A percentile compares a stretch with the other conserved stretches of the same genome.
These are phyloP conservation scores for Oryza meridionalis DNA, from an alignment of 176 grass and related monocot genomes.

Conservation along the genomic window DNA sequence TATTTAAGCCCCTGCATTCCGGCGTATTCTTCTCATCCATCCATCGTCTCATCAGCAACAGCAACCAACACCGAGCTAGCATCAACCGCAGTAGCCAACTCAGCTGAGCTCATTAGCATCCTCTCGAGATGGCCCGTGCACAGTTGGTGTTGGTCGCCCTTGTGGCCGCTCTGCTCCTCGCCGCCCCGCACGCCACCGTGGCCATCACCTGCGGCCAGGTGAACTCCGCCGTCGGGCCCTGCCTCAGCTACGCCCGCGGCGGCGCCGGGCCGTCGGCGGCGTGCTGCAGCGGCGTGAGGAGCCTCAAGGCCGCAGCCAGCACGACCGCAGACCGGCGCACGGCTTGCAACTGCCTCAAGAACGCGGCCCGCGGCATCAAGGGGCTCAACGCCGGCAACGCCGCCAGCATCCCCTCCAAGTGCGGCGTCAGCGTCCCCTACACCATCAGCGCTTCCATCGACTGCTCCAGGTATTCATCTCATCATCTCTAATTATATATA, in stretches of 20 bases:
- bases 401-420: slow-evolving; percentile 46
- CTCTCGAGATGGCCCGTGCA: neutral
- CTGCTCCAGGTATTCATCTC: slow-evolving; percentile 37
- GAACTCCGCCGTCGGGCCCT: neutral
- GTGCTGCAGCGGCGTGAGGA: slow-evolving; percentile 52
- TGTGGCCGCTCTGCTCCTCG: slow-evolving; percentile 26
- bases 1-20: neutral
- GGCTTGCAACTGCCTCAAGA: slow-evolving; percentile 53
- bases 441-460: slow-evolving; percentile 42
- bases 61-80: too few species aligned
- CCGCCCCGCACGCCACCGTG: neutral
- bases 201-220: slow-evolving; percentile 45
- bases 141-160: neutral
- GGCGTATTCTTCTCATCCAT: neutral
- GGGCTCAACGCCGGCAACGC: slow-evolving; percentile 34
- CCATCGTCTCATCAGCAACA: neutral
- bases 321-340: slow-evolving; percentile 24
- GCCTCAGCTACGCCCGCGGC: slow-evolving; percentile 42
- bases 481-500: too few species aligned
- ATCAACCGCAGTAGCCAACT: too few species aligned
- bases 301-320: slow-evolving; percentile 19
- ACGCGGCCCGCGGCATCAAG: neutral
- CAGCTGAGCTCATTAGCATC: too few species aligned
- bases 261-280: accelerated
- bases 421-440: slow-evolving; percentile 49